Evolutionary conservation across 2,329 filamentous ascomycete species (phyloP), one percentile per base, ranked within the genome.

Genomic region (Calonectria hongkongensis): DNA sequence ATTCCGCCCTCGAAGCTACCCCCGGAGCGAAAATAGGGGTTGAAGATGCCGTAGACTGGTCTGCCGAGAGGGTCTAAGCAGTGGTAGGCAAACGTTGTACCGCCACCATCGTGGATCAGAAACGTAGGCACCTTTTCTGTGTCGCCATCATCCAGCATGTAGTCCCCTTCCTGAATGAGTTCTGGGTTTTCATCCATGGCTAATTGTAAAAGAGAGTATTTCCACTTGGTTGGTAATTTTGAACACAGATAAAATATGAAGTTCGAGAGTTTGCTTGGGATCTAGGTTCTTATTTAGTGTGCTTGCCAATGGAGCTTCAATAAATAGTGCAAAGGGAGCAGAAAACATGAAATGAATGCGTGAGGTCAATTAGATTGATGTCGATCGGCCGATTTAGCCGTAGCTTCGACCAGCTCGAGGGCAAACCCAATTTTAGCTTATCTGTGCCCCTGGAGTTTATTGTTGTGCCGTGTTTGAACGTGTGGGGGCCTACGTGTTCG

Each of bases 51-150:
- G 27, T 54, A 54, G 1, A 18, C 30, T 1, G 50, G 50, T 8
- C 50, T 27, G 12, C 50, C 50, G 16, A 54, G 28, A 54, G 50
- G 15, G 50, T 54, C 50, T 3, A 54, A 12, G 15, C 50, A 54
- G 16, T 54, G 50, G 50, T 54, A 54, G 50, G 50, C 50, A 54
- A 54, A 54, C 4, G 50, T 54, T n/a, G 50, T 54, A 5, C 50
- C 50, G 4, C 50, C 50, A 1, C 50, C 50, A 9, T 54, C 50
- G 27, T 54, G 50, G 16, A 54, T 54, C 15, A 54, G 15, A 5
- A 54, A 54, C 3, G 15, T 28, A 2, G 50, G 50, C 5, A 13
- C 47, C 3, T 27, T 21, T 13, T 12, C 48, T 12, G 48, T 16
- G 10, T 12, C 13, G 21, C 25, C 47, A 12, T 50, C 47, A 13